phyloP scores from a whole-genome alignment of 2,329 filamentous ascomycete genomes.

The Monilinia fructigena region DNA sequence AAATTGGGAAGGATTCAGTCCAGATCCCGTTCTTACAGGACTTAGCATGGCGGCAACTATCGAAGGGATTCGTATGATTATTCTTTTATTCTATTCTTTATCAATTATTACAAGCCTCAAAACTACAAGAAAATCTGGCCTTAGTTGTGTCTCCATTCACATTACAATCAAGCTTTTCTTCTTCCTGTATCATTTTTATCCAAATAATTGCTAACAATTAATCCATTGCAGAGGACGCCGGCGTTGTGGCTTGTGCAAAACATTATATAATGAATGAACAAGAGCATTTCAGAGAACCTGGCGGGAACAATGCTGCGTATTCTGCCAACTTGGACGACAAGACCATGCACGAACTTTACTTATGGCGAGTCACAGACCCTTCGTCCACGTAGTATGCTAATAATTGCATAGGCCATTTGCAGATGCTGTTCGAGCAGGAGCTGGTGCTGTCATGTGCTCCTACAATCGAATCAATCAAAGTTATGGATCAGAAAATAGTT shows the following conservation, averaged over 20 bases:
- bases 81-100: background rate
- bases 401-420: slow-evolving; percentile 48
- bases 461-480: slow-evolving; percentile 67
- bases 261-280: slow-evolving; percentile 71
- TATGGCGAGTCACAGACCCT: slow-evolving; percentile 44
- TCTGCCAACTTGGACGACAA: slow-evolving; percentile 64
- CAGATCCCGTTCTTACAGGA: slow-evolving; percentile 75
- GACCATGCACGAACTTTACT: slow-evolving; percentile 59
- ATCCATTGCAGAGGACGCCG: slow-evolving; percentile 58
- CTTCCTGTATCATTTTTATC: no score
- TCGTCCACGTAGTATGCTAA: slow-evolving; percentile 21
- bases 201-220: background rate
- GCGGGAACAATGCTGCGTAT: slow-evolving; percentile 50
- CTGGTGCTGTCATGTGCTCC: slow-evolving; percentile 78
- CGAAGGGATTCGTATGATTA: slow-evolving; percentile 57
- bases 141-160: background rate
- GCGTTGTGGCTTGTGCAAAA: slow-evolving; percentile 80
- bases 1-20: slow-evolving; percentile 68
- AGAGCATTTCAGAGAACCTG: slow-evolving; percentile 45
- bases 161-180: background rate
- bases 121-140: no score
- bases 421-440: slow-evolving; percentile 64
- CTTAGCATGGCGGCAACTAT: slow-evolving; percentile 70
- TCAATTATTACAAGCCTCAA: background rate
- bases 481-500: slow-evolving; percentile 76